phyloP scores from a whole-genome alignment of 2,329 filamentous ascomycete species.

The Ophiostoma perfectum region DNA sequence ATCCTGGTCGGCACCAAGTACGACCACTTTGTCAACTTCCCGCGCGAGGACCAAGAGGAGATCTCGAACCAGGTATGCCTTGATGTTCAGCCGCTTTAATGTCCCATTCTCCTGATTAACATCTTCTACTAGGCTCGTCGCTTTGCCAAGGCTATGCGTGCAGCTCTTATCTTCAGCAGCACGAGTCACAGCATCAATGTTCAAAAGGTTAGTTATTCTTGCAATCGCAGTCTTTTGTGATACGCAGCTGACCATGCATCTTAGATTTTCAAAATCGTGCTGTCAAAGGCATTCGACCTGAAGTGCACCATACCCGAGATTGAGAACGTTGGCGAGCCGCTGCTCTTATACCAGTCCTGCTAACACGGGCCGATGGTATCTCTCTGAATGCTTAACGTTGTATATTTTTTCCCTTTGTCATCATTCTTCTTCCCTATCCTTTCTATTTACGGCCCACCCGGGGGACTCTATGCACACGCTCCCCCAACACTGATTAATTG shows the following conservation, averaged over 20 bases:
- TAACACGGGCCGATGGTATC: conserved; percentile 26
- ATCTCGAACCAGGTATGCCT: conserved; percentile 81
- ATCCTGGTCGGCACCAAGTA: conserved; percentile 98
- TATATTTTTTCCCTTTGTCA: conserved; percentile 8
- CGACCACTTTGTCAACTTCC: conserved; percentile 98
- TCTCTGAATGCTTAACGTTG: not conserved
- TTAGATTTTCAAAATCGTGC: conserved; percentile 98
- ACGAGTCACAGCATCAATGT: conserved; percentile 99
- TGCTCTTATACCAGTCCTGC: conserved; percentile 78
- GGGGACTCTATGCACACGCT: not conserved
- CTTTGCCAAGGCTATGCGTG: conserved; percentile 97
- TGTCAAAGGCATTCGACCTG: conserved; percentile 96
- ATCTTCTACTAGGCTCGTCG: conserved; percentile 65
- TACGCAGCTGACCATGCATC: conserved; percentile 5
- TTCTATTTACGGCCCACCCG: not conserved
- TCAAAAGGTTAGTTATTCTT: conserved; percentile 64
- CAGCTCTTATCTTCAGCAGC: conserved; percentile 95
- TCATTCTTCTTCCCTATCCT: not conserved
- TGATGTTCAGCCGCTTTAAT: not conserved
- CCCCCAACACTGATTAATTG: not conserved
- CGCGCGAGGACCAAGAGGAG: conserved; percentile 94
- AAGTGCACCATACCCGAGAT: conserved; percentile 99
- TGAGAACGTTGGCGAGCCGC: conserved; percentile 92
- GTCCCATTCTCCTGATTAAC: not conserved
- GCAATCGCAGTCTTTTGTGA: too few relatives aligned